These are phyloP conservation scores for Aureobasidium namibiae DNA, from an alignment of 2,329 filamentous ascomycete genomes.

Conservation along the genomic window DNA sequence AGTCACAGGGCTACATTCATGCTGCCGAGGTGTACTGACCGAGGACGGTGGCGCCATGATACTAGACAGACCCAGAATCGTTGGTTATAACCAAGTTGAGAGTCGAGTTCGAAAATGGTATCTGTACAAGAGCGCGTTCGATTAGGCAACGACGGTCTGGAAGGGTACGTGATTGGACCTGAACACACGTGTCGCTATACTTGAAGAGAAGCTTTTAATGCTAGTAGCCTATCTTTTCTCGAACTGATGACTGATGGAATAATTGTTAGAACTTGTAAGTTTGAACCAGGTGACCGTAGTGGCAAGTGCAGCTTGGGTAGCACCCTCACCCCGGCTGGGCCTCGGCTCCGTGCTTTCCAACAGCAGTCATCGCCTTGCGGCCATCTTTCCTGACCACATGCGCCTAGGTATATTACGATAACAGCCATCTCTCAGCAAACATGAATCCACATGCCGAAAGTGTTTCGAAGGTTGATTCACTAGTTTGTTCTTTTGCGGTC, in stretches of 20 bases:
- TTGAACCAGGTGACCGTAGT: neutral
- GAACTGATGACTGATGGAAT: neutral
- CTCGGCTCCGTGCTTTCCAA: neutral
- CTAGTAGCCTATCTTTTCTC: too few species aligned
- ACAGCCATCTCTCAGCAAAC: too few species aligned
- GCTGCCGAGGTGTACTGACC: neutral
- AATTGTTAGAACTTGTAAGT: too few species aligned
- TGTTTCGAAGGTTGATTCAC: too few species aligned
- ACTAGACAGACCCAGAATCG: too few species aligned
- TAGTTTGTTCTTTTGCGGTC: too few species aligned
- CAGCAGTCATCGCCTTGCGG: neutral
- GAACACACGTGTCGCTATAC: neutral
- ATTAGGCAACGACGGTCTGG: neutral
- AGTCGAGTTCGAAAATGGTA: neutral
- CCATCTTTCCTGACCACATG: neutral
- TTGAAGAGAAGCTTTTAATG: neutral
- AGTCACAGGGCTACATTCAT: neutral
- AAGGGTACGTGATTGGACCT: neutral
- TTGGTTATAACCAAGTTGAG: neutral
- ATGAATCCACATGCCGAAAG: too few species aligned
- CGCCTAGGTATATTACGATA: too few species aligned
- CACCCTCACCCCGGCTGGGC: neutral
- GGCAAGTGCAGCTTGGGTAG: neutral
- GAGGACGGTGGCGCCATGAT: neutral
- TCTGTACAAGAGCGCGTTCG: neutral